Evolutionary conservation across 1,284 basidiomycete species (phyloP).

Genomic region (Pseudozyma tsukubaensis): DNA sequence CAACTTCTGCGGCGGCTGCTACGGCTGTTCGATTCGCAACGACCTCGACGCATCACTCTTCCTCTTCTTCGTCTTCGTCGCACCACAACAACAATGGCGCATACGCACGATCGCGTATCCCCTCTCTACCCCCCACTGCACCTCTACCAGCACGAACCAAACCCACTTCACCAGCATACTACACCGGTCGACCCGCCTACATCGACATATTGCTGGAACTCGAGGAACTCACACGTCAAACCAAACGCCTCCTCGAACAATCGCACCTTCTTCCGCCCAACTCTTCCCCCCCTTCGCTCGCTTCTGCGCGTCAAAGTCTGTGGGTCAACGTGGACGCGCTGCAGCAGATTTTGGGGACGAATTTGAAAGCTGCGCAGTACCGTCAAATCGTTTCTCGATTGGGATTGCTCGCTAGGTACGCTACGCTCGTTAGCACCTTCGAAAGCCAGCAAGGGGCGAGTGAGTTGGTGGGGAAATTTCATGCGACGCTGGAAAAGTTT

Average conservation of each 20-base stretch:
- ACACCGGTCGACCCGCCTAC: slow-evolving; percentile 83
- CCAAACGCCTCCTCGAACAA: slow-evolving; percentile 75
- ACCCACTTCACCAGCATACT: slow-evolving; percentile 79
- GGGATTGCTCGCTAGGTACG: slow-evolving; percentile 79
- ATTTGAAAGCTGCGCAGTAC: slow-evolving; percentile 80
- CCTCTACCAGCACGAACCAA: slow-evolving; percentile 60
- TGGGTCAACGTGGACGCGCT: slow-evolving; percentile 80
- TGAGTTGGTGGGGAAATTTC: slow-evolving; percentile 38
- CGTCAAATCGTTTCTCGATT: slow-evolving; percentile 77
- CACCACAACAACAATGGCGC: background rate
- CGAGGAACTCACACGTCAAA: slow-evolving; percentile 75
- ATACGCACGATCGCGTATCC: slow-evolving; percentile 18
- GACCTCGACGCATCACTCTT: slow-evolving; percentile 11
- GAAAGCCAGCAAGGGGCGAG: slow-evolving; percentile 3
- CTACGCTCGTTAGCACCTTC: slow-evolving; percentile 70
- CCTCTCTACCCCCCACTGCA: slow-evolving; percentile 27
- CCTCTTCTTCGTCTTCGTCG: slow-evolving; percentile 9
- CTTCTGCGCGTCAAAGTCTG: slow-evolving; percentile 20
- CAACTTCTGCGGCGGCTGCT: background rate
- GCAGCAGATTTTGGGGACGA: slow-evolving; percentile 74
- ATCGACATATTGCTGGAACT: slow-evolving; percentile 80
- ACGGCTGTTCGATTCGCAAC: slow-evolving; percentile 18
- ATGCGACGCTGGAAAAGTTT: slow-evolving; percentile 50
- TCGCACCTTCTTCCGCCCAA: slow-evolving; percentile 82
- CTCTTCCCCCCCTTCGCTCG: slow-evolving; percentile 71